Conservation (phyloP, 768 basidiomycete genomes). For the Candolleomyces aberdarensis region DNA sequence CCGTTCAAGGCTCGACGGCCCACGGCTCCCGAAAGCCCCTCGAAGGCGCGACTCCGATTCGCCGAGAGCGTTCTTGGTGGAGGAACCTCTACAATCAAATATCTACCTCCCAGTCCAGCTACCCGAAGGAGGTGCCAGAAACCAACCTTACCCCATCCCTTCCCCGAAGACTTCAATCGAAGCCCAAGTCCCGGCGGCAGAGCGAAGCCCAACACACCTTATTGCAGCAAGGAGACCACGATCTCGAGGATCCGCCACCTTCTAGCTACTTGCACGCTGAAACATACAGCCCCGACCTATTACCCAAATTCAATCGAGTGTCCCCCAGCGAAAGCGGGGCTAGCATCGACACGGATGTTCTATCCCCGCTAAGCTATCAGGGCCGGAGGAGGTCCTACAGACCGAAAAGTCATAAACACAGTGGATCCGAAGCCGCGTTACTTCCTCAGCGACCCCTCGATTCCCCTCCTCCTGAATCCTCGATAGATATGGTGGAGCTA, state of each 20-base stretch:
- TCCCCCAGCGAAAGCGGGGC: neutral
- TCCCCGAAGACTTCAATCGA: constrained; percentile 9
- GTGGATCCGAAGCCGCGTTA: constrained; percentile 10
- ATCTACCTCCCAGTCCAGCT: constrained; percentile 29
- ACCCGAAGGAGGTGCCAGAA: constrained; percentile 22
- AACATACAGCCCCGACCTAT: neutral
- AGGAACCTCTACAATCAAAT: constrained; percentile 48
- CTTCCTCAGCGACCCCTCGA: neutral
- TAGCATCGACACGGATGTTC: constrained; percentile 7
- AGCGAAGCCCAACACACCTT: constrained; percentile 11
- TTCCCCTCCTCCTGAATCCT: constrained; percentile 1
- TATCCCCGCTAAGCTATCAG: constrained; percentile 16
- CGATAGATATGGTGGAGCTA: neutral
- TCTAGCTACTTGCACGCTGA: constrained; percentile 18
- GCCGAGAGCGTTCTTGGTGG: constrained; percentile 49
- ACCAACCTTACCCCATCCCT: constrained; percentile 12
- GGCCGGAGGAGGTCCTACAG: constrained; percentile 13
- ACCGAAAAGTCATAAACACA: constrained; percentile 12
- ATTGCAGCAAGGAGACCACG: constrained; percentile 4
- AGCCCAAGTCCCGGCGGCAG: constrained; percentile 13
- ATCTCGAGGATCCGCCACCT: constrained; percentile 23
- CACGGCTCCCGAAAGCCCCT: neutral
- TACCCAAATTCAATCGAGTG: neutral
- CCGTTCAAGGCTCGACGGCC: neutral
- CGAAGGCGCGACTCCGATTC: neutral